Evolutionary conservation across 2,329 filamentous ascomycete species (phyloP), one percentile per base, ranked within the genome.

Genomic region (Paecilomyces dactylethromorphus): DNA sequence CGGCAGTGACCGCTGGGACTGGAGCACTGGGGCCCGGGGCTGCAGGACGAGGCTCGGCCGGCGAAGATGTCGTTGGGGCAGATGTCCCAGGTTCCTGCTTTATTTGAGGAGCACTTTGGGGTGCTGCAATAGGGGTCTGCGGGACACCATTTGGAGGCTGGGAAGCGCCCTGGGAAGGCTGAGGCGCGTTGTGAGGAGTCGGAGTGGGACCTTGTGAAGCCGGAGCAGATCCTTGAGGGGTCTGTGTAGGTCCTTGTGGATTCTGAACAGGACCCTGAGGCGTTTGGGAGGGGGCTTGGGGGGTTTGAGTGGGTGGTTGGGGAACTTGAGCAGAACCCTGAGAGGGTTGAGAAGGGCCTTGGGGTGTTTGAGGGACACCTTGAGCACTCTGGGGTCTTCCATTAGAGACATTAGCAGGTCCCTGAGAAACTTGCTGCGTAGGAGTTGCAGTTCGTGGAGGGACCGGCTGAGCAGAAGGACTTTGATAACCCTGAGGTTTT

Each of bases 281-380:
- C 39, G 26, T 29, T 7, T 66, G 60, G 39, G 61, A 53, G 50
- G 63, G 53, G 33, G 26, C 26, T 7, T 2, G 26, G 26, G 26
- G 26, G 4, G 26, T 7, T 29, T 66, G 60, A 49, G 61, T 53
- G 50, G 63, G 53, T 50, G 53, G 56, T 15, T 56, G 29, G 22
- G 39, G 39, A 6, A 7, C 18, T 15, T n/a, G 39, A 21, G 39
- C n/a, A n/a, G 39, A 29, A 29, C 55, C 57, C 8, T 56, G 29
- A 13, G 39, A 8, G 6, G 15, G n/a, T 45, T 6, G 39, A 21
- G 39, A 45, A n/a, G 39, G 39, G 5, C 39, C 39, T 8, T 45
- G 39, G 39, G n/a, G 15, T 2, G 39, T 18, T 45, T 45, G 39
- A n/a, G n/a, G 39, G 10, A 18, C 39, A 7, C 39, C 39, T 21